phyloP scores from a whole-genome alignment of 2,329 filamentous ascomycete species.

The Phaeosphaeriaceae sp. region DNA sequence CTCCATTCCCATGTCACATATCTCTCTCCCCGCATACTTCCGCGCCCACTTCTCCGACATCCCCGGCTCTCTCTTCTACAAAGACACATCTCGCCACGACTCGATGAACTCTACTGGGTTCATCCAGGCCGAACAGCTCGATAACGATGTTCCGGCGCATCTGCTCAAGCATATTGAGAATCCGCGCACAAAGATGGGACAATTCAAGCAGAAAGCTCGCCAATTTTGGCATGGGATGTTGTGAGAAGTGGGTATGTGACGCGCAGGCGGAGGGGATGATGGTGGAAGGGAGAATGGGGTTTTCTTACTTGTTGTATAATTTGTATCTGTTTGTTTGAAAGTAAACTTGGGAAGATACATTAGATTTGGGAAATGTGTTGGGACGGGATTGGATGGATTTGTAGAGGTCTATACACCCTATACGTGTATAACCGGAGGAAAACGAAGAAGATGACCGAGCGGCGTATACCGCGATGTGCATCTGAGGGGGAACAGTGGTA shows the following conservation, averaged over 20 bases:
- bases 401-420: too few relatives aligned
- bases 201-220: neutral
- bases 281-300: too few relatives aligned
- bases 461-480: neutral
- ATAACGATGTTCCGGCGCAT: neutral
- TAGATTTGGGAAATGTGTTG: too few relatives aligned
- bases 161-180: neutral
- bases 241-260: neutral
- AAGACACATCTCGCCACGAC: neutral
- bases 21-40: neutral
- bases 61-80: neutral
- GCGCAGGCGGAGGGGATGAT: neutral
- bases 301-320: too few relatives aligned
- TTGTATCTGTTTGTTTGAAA: too few relatives aligned
- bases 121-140: neutral
- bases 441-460: neutral
- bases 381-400: too few relatives aligned
- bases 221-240: neutral
- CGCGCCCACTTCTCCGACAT: neutral
- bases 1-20: too few relatives aligned
- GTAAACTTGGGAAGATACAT: neutral
- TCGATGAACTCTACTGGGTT: neutral
- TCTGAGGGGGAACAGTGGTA: neutral
- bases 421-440: neutral
- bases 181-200: neutral